Evolutionary conservation across 1,284 basidiomycete species (phyloP), one percentile per base, ranked within the genome.

Genomic region (Ustilago cynodontis): DNA sequence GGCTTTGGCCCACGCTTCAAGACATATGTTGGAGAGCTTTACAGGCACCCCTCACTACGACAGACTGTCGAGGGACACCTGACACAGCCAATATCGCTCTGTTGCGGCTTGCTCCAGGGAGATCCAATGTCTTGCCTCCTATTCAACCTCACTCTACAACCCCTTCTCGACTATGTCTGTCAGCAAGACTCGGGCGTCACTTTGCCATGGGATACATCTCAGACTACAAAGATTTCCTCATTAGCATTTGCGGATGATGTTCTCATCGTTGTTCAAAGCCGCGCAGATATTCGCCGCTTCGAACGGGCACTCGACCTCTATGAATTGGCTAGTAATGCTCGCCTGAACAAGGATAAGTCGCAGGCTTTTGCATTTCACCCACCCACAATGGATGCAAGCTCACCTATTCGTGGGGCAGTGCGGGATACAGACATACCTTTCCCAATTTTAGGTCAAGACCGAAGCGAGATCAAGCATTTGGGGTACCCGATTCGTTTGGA

Each of bases 91-190:
- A 51, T 60, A 10, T 49, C 58, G 20, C 49, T 60, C 20, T 31
- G 35, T 1, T 60, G 58, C 35, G 49, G 58, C 5, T 13, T 60
- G 5, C 49, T 60, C 11, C 58, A 60, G 24, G 58, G 49, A 16
- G 58, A 60, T 28, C 58, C 49, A 6, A 60, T 60, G 58, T 60
- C 58, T 35, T 60, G 58, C 26, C 49, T 60, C 9, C 58, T 60
- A 2, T 60, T 50, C 58, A 60, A 60, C 49, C 35, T 60, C 22
- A 60, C 47, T 16, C 49, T 60, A 11, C 58, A 60, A 26, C 58
- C 58, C 16, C 31, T 60, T 28, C 58, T 60, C 24, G 58, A 60
- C 24, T 35, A 24, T 28, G 49, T 50, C n/a, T 37, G 37, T 24
- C 9, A 14, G 7, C n/a, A 41, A 49, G 47, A 51, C 20, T 33